Conservation (phyloP, 106 monocot genomes). For the Vanilla planifolia region DNA sequence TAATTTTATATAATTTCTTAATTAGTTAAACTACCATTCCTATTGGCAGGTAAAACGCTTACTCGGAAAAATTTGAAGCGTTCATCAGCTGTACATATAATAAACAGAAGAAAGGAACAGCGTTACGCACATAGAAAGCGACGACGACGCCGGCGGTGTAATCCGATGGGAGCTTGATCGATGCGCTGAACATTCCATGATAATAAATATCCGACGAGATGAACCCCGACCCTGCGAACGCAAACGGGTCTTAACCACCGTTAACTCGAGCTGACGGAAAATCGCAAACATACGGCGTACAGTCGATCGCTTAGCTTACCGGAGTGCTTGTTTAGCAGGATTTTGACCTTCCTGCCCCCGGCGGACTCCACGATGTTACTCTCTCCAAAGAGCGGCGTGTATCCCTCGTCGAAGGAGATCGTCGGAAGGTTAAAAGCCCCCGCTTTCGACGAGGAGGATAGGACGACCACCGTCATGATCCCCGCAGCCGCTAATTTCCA, state of each 20-base stretch:
- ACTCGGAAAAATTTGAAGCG: too few species aligned
- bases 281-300: not conserved
- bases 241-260: not conserved
- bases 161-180: constrained; percentile 51
- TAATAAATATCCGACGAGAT: constrained; percentile 42
- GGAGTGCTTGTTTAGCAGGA: constrained; percentile 35
- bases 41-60: too few species aligned
- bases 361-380: constrained; percentile 31
- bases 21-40: too few species aligned
- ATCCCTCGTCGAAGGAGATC: constrained; percentile 29
- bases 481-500: not conserved
- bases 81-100: too few species aligned
- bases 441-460: not conserved
- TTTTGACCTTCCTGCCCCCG: constrained; percentile 27
- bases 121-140: constrained; percentile 60
- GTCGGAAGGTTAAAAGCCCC: constrained; percentile 3
- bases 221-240: constrained; percentile 48
- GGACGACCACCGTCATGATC: too few species aligned
- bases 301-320: constrained; percentile 13
- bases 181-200: constrained; percentile 60
- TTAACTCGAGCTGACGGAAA: not conserved
- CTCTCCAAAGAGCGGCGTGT: constrained; percentile 42
- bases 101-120: not conserved
- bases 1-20: too few species aligned
- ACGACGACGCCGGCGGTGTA: constrained; percentile 70